phyloP scores from a whole-genome alignment of 805 yeast genomes.

The Henningerozyma blattae region DNA sequence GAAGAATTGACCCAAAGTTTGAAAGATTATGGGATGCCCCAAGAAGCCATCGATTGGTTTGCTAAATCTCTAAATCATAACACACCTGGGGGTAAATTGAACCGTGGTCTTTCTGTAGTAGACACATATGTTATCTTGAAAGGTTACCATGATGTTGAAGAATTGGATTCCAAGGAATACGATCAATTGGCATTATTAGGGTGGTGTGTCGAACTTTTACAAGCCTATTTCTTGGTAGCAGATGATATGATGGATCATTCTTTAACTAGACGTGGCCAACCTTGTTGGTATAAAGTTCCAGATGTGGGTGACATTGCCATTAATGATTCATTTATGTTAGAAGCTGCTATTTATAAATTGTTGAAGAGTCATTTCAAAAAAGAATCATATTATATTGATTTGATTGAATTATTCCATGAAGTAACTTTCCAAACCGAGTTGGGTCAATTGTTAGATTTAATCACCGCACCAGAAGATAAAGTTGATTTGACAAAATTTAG shows the following conservation, averaged over 20 bases:
- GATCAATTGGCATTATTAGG: slow-evolving; percentile 80
- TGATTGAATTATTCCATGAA: slow-evolving; percentile 90
- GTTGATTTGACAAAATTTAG: slow-evolving; percentile 85
- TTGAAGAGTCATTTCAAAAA: slow-evolving; percentile 79
- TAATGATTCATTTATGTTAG: slow-evolving; percentile 94
- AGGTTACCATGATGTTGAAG: slow-evolving; percentile 43
- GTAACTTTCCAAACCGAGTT: slow-evolving; percentile 95
- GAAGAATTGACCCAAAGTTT: slow-evolving; percentile 57
- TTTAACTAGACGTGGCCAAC: slow-evolving; percentile 95
- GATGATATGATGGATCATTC: slow-evolving; percentile 98
- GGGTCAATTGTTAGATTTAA: slow-evolving; percentile 90
- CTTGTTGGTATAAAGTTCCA: slow-evolving; percentile 85
- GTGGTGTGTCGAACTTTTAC: slow-evolving; percentile 90
- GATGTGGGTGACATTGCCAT: slow-evolving; percentile 89
- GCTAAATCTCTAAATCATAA: slow-evolving; percentile 63
- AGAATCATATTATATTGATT: slow-evolving; percentile 77
- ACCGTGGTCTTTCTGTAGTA: slow-evolving; percentile 91
- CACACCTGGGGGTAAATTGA: slow-evolving; percentile 92
- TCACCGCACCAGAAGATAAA: slow-evolving; percentile 93
- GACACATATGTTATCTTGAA: slow-evolving; percentile 82
- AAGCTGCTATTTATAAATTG: slow-evolving; percentile 81
- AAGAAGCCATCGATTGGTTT: slow-evolving; percentile 81
- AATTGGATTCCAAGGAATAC: slow-evolving; percentile 58
- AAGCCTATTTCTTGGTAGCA: slow-evolving; percentile 93
- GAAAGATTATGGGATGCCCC: slow-evolving; percentile 64